These are phyloP conservation scores for Fonsecaea nubica DNA, from an alignment of 2,329 filamentous ascomycete species.

Conservation along the genomic window DNA sequence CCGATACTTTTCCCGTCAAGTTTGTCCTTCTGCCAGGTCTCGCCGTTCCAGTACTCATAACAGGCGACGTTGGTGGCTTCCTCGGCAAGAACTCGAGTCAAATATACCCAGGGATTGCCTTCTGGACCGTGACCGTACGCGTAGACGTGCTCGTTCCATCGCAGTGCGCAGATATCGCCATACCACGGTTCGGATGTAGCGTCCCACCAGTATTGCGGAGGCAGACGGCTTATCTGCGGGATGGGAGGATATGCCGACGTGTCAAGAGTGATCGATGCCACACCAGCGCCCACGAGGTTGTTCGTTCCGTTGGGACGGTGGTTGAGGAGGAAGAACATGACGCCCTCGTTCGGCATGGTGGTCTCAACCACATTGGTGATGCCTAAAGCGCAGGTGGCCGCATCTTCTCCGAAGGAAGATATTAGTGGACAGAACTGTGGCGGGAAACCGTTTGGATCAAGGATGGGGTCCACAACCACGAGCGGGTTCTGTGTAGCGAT, in stretches of 20 bases:
- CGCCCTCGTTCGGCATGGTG: conserved; percentile 26
- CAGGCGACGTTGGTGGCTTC: conserved; percentile 34
- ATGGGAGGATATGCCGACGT: conserved; percentile 31
- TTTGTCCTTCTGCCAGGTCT: conserved; percentile 34
- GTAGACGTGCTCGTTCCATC: conserved; percentile 36
- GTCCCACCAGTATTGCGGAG: conserved; percentile 40
- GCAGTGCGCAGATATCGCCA: conserved; percentile 39
- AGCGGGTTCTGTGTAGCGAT: conserved; percentile 39
- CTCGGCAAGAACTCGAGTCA: conserved; percentile 32
- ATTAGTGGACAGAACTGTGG: conserved; percentile 38
- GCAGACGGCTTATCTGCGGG: conserved; percentile 32
- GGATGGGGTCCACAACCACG: conserved; percentile 35
- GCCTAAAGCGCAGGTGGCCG: conserved; percentile 35
- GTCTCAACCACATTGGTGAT: conserved; percentile 41
- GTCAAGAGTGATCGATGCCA: conserved; percentile 36
- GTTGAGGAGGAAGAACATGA: conserved; percentile 41
- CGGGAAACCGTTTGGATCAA: conserved; percentile 38
- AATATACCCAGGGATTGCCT: conserved; percentile 38
- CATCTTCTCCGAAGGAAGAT: conserved; percentile 34
- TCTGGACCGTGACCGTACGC: conserved; percentile 41
- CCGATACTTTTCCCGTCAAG: conserved; percentile 28
- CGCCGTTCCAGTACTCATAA: conserved; percentile 42
- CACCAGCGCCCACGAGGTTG: conserved; percentile 39
- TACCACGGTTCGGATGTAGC: conserved; percentile 40
- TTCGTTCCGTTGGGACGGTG: conserved; percentile 39